Evolutionary conservation across 116 monocot genomes (phyloP), one percentile per base, ranked within the genome.

Genomic region (Papilionanthe hybrid): DNA sequence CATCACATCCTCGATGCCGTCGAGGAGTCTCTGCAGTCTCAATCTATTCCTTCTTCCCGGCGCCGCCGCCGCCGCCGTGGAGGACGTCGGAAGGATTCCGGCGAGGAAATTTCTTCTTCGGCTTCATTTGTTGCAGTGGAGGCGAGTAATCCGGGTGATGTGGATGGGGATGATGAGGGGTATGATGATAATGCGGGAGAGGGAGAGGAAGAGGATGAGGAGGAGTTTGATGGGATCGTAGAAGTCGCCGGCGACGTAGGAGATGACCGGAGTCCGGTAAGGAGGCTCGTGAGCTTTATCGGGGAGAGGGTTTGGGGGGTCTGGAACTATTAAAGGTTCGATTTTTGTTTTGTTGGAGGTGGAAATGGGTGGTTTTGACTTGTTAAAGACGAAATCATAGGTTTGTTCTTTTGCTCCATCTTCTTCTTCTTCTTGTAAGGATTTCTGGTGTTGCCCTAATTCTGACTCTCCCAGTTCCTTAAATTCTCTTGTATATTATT

Each of bases 1-100:
- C 89, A 92, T 72, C 71, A 42, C 30, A 89, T 89, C 66, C 83
- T 92, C 57, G 92, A 92, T 49, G 86, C 83, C 5, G 83, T 84
- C 18, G 89, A 92, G 55, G 89, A 88, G 66, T 44, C 30, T 18
- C 9, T 48, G 9, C 76, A 75, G 0, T 19, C 42, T 11, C 29
- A 58, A 41, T 32, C 42, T 41, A 55, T 66, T 15, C 28, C 72
- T 20, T 37, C 19, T n/a, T 53, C 41, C 5, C 42, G 60, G 29
- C 63, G 50, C 29, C 47, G 48, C 32, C 47, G 50, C 13, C 68
- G 82, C 37, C 78, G 67, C 72, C 53, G 53, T 15, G 53, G 53
- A 12, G 32, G 79, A 22, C 69, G 79, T 9, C 49, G 47, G 4
- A 45, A 55, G 50, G 55, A 78, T 30, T 49, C 41, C 23, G 25